These are phyloP conservation scores for Lyophyllum decastes DNA, from an alignment of 768 basidiomycete genomes.

Conservation along the genomic window DNA sequence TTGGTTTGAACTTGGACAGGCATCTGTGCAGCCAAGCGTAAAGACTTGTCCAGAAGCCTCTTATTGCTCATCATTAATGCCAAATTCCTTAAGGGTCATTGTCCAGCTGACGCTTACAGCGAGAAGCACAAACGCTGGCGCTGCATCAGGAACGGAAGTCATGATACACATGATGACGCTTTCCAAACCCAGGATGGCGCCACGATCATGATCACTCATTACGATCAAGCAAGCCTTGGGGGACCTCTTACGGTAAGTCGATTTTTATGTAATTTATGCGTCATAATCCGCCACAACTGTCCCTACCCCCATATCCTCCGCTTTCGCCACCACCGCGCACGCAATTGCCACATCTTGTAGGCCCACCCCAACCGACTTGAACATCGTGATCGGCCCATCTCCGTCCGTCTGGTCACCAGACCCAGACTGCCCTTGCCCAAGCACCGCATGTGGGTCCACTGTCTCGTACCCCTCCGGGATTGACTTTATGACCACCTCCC, in stretches of 20 bases:
- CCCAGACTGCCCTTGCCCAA: neutral
- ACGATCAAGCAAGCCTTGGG: too few relatives aligned
- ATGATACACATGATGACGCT: neutral
- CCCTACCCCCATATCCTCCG: conserved; percentile 56
- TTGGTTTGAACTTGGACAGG: neutral
- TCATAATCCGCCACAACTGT: conserved; percentile 50
- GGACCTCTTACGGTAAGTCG: too few relatives aligned
- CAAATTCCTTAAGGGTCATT: neutral
- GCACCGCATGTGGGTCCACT: neutral
- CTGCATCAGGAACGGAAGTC: neutral
- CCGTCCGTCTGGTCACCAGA: neutral
- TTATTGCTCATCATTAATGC: too few relatives aligned
- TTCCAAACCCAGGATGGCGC: neutral
- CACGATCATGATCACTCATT: neutral
- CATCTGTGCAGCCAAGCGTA: neutral
- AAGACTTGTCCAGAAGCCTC: neutral
- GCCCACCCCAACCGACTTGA: conserved; percentile 88
- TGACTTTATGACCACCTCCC: conserved; percentile 14
- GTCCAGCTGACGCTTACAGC: neutral
- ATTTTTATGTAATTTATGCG: neutral
- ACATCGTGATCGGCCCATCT: conserved; percentile 65
- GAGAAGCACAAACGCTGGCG: too few relatives aligned
- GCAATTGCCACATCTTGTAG: conserved; percentile 89
- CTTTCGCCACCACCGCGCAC: conserved; percentile 61
- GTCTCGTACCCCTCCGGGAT: neutral